Base-by-base conservation (phyloP, 2,329 filamentous ascomycete species). In the Byssochlamys sp. region DNA sequence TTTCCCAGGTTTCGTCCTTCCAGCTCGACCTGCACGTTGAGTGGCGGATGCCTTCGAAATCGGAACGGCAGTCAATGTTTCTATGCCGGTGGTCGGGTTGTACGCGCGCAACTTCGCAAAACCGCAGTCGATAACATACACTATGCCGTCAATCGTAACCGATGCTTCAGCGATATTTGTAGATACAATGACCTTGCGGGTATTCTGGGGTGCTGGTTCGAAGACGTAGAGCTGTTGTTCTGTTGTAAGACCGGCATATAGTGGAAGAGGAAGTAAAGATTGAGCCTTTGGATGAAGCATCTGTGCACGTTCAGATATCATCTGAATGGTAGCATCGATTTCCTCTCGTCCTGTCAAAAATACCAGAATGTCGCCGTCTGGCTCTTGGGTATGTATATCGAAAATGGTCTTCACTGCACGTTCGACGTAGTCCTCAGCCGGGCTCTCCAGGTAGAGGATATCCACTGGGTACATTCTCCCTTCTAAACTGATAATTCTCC, bases 161-260 rank as follows among this genome's bases (percentile, higher is more conserved):
- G 90, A 96, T 3, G 94, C 92, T 77, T 99, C 94, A 11, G 94
- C 91, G 62, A 97, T 96, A 69, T 97, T 97, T 58, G 94, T 97
- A 3, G 90, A 88, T 63, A 96, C 86, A 35, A 99, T 89, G 45
- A 96, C 88, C 69, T 97, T 97, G 49, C 94, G 83, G 1, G 86
- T 91, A 59, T 91, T 87, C 60, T 89, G 85, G 0, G 89, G 85
- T 1, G 91, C 78, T 56, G 88, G 85, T 65, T 96, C 90, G 69
- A 97, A 97, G 48, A 97, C 88, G 63, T 91, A 91, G 84, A 96
- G 92, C 69, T 97, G 94, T 67, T 96, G 86, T 62, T 96, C 91
- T 7, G 88, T 90, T 1, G 90, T 84, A 4, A 97, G 81, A 1
- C 92, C 94, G 3, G 94, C 90, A 69, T 95, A 97, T 0, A 97